Percentiles rank a stretch among this genome's conserved stretches.
phyloP scores from a whole-genome alignment of 2,329 filamentous ascomycete species.

The Sclerotinia glacialis region DNA sequence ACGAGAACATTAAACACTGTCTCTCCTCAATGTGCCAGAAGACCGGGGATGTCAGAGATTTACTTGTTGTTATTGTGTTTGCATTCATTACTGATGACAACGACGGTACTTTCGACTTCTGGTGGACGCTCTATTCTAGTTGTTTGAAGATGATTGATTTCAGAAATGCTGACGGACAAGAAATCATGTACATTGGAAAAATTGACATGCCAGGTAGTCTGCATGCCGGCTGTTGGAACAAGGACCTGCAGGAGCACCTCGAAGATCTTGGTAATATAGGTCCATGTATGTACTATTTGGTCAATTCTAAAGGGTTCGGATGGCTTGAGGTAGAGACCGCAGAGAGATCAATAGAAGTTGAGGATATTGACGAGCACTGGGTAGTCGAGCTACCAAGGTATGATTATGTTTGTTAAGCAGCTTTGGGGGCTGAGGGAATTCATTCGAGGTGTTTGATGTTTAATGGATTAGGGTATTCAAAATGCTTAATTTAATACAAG shows the following conservation, averaged over 20 bases:
- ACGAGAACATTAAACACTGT: not conserved
- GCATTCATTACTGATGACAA: not conserved
- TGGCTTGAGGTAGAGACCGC: not conserved
- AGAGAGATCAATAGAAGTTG: not conserved
- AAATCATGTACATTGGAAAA: not conserved
- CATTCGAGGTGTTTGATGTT: not conserved
- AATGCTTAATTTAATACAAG: not conserved
- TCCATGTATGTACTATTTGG: not conserved
- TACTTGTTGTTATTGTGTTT: not conserved
- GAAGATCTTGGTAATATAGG: not conserved
- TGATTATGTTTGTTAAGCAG: not conserved
- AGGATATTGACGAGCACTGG: not conserved
- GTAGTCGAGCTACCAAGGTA: constrained; percentile 2
- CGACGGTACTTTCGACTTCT: not conserved
- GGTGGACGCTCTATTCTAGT: not conserved
- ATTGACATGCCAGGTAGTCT: not conserved
- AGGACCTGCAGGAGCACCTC: not conserved
- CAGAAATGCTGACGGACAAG: not conserved
- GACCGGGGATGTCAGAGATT: not conserved
- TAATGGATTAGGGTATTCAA: not conserved
- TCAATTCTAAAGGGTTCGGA: not conserved
- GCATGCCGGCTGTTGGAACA: not conserved
- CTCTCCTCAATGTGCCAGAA: not conserved
- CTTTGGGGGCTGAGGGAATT: not conserved
- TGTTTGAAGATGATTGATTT: not conserved